These are phyloP conservation scores for Trypanosoma mega DNA, from an alignment of 208 protist species.

Conservation along the genomic window DNA sequence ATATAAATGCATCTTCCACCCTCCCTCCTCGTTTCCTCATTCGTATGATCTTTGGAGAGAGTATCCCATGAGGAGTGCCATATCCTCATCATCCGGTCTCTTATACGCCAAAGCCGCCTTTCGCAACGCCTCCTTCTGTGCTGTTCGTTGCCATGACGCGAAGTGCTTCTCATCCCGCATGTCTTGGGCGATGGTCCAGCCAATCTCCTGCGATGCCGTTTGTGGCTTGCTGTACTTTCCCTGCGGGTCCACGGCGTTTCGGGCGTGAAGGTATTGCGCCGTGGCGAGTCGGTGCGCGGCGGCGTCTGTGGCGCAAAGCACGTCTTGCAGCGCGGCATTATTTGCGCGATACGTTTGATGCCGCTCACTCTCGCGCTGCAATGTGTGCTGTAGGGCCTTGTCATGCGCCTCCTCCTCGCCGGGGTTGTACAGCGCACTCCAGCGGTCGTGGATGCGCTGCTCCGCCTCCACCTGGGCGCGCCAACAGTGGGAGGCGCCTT, in stretches of 20 bases:
- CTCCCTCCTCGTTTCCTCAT: neutral
- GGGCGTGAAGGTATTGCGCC: conserved; percentile 39
- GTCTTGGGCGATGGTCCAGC: conserved; percentile 33
- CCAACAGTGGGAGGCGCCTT: conserved; percentile 55
- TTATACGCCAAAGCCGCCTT: conserved; percentile 29
- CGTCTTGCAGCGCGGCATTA: conserved; percentile 51
- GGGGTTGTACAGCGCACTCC: conserved; percentile 43
- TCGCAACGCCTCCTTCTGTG: neutral
- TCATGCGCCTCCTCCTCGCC: conserved; percentile 8
- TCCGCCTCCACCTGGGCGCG: conserved; percentile 48
- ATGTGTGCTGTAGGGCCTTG: conserved; percentile 41
- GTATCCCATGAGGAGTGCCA: conserved; percentile 57
- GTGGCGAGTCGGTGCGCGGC: conserved; percentile 7
- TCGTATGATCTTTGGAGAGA: conserved; percentile 10
- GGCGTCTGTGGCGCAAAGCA: conserved; percentile 32
- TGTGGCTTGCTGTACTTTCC: conserved; percentile 46
- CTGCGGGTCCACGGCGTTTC: conserved; percentile 33
- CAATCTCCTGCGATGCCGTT: conserved; percentile 52
- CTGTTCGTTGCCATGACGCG: conserved; percentile 1
- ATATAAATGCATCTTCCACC: neutral
- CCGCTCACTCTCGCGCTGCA: conserved; percentile 34
- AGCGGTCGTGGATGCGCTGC: conserved; percentile 34
- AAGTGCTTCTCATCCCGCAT: conserved; percentile 4
- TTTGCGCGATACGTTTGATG: conserved; percentile 32
- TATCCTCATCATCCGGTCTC: conserved; percentile 59